These are phyloP conservation scores for Scheffersomyces insectosa DNA, from an alignment of 1,139 yeast genomes.

Conservation along the genomic window DNA sequence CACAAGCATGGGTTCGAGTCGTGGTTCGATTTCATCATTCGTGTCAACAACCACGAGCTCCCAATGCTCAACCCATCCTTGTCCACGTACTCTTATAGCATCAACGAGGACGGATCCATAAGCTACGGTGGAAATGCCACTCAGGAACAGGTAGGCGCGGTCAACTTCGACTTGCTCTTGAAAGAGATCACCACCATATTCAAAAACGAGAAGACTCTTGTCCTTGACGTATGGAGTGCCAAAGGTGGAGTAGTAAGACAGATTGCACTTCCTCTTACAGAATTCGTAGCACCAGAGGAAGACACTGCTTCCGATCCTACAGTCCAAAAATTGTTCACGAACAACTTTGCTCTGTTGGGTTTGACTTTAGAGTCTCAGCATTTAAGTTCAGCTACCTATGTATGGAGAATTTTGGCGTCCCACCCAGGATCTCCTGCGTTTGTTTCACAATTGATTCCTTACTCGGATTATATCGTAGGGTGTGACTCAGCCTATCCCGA, in stretches of 20 bases:
- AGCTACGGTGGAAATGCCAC: conserved; percentile 39
- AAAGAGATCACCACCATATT: conserved; percentile 38
- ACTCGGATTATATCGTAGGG: conserved; percentile 87
- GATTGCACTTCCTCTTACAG: conserved; percentile 45
- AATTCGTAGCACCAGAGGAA: conserved; percentile 14
- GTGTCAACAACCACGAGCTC: conserved; percentile 73
- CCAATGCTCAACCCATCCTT: conserved; percentile 49
- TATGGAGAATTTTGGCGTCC: conserved; percentile 82
- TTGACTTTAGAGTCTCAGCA: conserved; percentile 77
- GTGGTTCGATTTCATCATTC: conserved; percentile 83
- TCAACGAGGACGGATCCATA: conserved; percentile 46
- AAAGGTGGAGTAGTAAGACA: conserved; percentile 76
- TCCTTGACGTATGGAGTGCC: conserved; percentile 80
- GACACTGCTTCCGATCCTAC: conserved; percentile 8
- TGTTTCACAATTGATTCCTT: conserved; percentile 77
- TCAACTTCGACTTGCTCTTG: conserved; percentile 33
- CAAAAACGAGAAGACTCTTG: conserved; percentile 38
- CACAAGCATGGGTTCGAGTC: conserved; percentile 58
- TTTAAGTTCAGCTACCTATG: conserved; percentile 71
- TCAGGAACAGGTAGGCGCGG: conserved; percentile 38
- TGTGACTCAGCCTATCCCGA: conserved; percentile 58
- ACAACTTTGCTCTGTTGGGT: conserved; percentile 50
- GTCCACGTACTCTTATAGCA: conserved; percentile 31
- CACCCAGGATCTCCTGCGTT: conserved; percentile 84
- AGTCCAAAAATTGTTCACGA: conserved; percentile 16